phyloP scores from a whole-genome alignment of 75 land plant genomes.

The Cunninghamia lanceolata region DNA sequence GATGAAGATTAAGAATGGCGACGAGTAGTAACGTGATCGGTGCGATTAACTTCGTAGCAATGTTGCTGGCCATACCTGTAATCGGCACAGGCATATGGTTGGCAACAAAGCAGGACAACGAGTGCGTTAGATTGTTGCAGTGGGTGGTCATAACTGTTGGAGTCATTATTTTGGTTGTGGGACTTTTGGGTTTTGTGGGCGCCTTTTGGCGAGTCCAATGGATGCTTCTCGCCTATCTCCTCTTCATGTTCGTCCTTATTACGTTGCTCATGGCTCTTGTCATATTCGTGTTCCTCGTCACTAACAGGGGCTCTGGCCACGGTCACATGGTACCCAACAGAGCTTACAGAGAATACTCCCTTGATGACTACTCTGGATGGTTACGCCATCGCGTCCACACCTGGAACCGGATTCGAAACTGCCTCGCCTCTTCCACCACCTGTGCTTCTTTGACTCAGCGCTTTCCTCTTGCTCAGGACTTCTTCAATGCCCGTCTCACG shows the following conservation, averaged over 20 bases:
- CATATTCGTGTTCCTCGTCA: constrained; percentile 52
- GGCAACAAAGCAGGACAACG: constrained; percentile 29
- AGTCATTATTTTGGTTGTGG: constrained; percentile 39
- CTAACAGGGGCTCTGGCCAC: constrained; percentile 16
- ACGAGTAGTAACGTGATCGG: constrained; percentile 31
- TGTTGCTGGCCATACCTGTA: constrained; percentile 39
- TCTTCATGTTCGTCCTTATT: constrained; percentile 48
- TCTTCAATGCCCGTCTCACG: constrained; percentile 44
- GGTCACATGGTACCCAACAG: constrained; percentile 49
- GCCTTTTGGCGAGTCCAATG: constrained; percentile 34
- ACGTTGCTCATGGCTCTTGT: constrained; percentile 40
- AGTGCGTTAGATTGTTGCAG: constrained; percentile 45
- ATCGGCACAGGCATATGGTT: constrained; percentile 70
- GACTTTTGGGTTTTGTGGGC: constrained; percentile 49
- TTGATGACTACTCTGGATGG: constrained; percentile 73
- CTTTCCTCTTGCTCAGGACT: constrained; percentile 38
- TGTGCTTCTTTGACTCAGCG: constrained; percentile 52
- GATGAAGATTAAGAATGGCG: constrained; percentile 19
- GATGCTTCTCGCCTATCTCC: constrained; percentile 45
- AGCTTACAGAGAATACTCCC: constrained; percentile 53
- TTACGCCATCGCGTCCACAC: constrained; percentile 37
- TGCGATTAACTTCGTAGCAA: constrained; percentile 43
- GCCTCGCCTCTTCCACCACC: constrained; percentile 35
- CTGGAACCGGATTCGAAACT: constrained; percentile 40
- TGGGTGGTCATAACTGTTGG: constrained; percentile 62